Base-by-base conservation (phyloP, 345 rosid species). In the Corchorus capsularis region DNA sequence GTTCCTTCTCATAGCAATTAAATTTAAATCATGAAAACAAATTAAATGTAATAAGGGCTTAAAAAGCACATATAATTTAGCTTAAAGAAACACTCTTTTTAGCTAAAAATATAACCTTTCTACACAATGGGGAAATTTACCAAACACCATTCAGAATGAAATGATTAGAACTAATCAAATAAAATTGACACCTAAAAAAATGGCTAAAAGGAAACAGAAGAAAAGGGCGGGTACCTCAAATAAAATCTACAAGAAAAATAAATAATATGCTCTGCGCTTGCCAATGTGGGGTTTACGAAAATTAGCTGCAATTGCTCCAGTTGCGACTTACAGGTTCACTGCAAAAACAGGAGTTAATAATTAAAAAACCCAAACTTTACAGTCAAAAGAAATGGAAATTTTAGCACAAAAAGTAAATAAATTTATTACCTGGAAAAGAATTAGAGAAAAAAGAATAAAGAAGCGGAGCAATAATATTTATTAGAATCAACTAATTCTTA, bases 271-370 rank as follows among this genome's bases (percentile, higher is more conserved):
- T 27, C 57, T 15, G 43, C 72, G 37, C 14, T 50, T 8, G 43
- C 43, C 72, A 69, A 69, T 69, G 59, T 49, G 72, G 71, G 41
- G 43, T 10, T 22, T 68, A 39, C 57, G 16, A 27, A 32, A 27
- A 49, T 50, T 27, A 49, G 59, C 15, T 49, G 43, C 39, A 54
- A 27, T 8, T 69, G 59, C 39, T 49, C 56, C 71, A 47, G 39
- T 47, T 22, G 22, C 71, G 12, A 47, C 8, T 49, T 14, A 47
- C 35, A 62, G 19, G 6, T 3, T 47, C 41, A 47, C 72, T 47
- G 56, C 27, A 49, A 14, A 68, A 69, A 49, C 72, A 68, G 1
- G 13, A 68, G 56, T 68, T 41, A 68, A 68, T 32, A 45, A 66
- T 6, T 19, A 66, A 6, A 27, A 68, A 1, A 9, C 35, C 55